Evolutionary conservation across 2,329 filamentous ascomycete genomes (phyloP).

Genomic region (Trichoderma atroviride): DNA sequence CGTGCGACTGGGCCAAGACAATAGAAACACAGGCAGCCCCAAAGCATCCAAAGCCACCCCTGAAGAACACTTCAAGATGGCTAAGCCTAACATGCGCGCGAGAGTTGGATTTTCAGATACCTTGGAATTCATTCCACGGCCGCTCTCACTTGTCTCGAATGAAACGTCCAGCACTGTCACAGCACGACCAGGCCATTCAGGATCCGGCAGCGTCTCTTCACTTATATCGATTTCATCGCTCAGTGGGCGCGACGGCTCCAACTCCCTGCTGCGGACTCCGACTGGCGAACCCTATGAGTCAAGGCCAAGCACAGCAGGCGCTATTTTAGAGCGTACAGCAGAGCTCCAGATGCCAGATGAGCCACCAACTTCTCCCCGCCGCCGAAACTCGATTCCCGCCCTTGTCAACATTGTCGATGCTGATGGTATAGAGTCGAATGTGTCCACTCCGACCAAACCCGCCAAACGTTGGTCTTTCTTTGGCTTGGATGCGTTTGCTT

Average conservation of each 20-base stretch:
- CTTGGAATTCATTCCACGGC: constrained; percentile 80
- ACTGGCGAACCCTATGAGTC: constrained; percentile 50
- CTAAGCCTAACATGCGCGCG: constrained; percentile 52
- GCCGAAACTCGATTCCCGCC: constrained; percentile 63
- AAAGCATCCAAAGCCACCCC: constrained; percentile 13
- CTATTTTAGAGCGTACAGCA: constrained; percentile 60
- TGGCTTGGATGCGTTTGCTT: constrained; percentile 58
- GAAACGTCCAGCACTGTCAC: constrained; percentile 80
- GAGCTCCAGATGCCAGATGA: constrained; percentile 29
- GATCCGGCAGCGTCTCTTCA: constrained; percentile 80
- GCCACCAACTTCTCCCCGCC: constrained; percentile 44
- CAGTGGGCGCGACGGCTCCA: constrained; percentile 45
- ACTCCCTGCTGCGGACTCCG: constrained; percentile 43
- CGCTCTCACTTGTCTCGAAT: constrained; percentile 80
- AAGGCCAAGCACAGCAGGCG: constrained; percentile 71
- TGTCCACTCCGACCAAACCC: constrained; percentile 54
- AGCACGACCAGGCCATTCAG: constrained; percentile 68
- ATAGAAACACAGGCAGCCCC: constrained; percentile 9
- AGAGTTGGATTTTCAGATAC: constrained; percentile 84
- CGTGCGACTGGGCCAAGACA: constrained; percentile 3
- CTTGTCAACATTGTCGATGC: constrained; percentile 48
- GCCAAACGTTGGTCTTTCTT: constrained; percentile 66
- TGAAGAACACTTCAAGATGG: constrained; percentile 5
- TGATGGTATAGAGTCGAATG: constrained; percentile 40
- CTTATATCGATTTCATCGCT: constrained; percentile 63